Percentiles rank a stretch among this genome's conserved stretches.
Evolutionary conservation across 345 rosid species (phyloP).

Genomic region (Citrus reticulata): DNA sequence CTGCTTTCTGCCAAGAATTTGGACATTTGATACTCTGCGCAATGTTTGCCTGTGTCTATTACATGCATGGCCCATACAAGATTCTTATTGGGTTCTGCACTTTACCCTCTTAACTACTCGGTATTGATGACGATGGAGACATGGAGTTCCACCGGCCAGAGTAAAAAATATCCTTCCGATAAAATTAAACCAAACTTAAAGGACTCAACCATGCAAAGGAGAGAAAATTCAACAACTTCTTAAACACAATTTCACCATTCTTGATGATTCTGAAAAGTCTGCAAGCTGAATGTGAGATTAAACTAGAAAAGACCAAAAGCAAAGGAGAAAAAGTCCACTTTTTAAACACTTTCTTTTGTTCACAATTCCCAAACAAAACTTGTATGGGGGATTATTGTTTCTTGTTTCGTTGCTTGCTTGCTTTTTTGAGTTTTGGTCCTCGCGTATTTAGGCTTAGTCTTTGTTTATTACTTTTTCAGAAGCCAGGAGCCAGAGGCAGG

Average conservation of each 20-base stretch:
- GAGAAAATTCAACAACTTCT: not conserved
- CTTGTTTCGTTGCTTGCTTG: not conserved
- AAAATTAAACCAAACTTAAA: not conserved
- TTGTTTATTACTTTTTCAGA: not conserved
- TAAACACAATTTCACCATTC: too few species aligned
- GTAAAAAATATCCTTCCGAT: not conserved
- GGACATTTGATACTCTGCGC: not conserved
- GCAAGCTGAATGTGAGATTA: not conserved
- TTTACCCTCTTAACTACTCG: not conserved
- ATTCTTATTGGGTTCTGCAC: not conserved
- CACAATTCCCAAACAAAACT: constrained; percentile 24
- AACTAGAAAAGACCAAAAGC: not conserved
- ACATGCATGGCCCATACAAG: not conserved
- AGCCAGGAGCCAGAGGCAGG: not conserved
- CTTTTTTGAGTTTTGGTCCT: not conserved
- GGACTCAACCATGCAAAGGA: not conserved
- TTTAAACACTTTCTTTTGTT: not conserved
- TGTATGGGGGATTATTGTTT: not conserved
- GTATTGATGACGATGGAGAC: not conserved
- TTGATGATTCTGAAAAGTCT: not conserved
- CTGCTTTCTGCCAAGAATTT: not conserved
- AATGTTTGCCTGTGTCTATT: not conserved
- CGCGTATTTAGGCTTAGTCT: not conserved
- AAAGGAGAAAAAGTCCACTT: constrained; percentile 1
- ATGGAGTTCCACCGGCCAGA: not conserved